Evolutionary conservation across 805 yeast species (phyloP).

Genomic region (Candida ovalis): DNA sequence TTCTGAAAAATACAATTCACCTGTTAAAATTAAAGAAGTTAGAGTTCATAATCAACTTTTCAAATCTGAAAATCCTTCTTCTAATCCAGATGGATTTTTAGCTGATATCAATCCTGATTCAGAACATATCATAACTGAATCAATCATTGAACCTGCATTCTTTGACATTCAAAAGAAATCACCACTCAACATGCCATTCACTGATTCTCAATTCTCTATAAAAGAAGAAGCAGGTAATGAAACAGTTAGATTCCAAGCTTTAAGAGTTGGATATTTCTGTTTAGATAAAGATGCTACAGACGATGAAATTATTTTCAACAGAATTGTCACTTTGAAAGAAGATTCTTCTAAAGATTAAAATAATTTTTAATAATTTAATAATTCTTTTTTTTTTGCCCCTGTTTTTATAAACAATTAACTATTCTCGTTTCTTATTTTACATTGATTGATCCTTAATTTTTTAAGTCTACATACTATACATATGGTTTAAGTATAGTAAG

Average conservation of each 20-base stretch:
- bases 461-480: not conserved
- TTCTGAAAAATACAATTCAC: slow-evolving; percentile 54
- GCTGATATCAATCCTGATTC: slow-evolving; percentile 79
- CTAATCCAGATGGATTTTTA: slow-evolving; percentile 84
- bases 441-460: too few relatives aligned
- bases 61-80: slow-evolving; percentile 85
- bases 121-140: slow-evolving; percentile 60
- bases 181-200: slow-evolving; percentile 66
- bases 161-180: slow-evolving; percentile 60
- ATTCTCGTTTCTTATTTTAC: not conserved
- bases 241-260: slow-evolving; percentile 95
- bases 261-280: slow-evolving; percentile 94
- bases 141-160: slow-evolving; percentile 79
- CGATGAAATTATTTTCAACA: slow-evolving; percentile 68
- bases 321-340: slow-evolving; percentile 91
- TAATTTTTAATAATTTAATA: not conserved
- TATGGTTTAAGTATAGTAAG: too few relatives aligned
- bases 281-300: slow-evolving; percentile 72
- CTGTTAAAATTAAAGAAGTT: slow-evolving; percentile 66
- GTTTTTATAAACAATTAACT: too few relatives aligned
- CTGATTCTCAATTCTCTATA: slow-evolving; percentile 63
- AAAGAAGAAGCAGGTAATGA: slow-evolving; percentile 69
- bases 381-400: not conserved
- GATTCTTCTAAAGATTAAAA: slow-evolving; percentile 48
- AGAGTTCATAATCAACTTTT: slow-evolving; percentile 86